Evolutionary conservation across 208 protist genomes (phyloP).

Genomic region (Trypanosoma rangeli): DNA sequence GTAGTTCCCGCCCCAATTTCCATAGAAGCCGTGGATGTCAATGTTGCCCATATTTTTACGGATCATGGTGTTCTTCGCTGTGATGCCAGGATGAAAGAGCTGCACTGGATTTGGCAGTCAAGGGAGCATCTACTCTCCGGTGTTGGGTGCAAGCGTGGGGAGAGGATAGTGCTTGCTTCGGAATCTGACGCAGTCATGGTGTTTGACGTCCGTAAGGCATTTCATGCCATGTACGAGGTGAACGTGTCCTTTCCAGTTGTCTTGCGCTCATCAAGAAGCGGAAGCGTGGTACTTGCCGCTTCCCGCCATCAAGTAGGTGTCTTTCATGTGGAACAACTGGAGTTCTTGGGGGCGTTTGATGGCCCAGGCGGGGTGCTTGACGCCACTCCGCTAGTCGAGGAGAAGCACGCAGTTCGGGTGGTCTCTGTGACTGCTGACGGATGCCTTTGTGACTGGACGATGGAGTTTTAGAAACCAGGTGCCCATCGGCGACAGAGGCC

Average conservation of each 20-base stretch:
- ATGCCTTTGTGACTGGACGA: constrained; percentile 12
- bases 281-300: constrained; percentile 13
- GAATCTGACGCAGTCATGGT: constrained; percentile 12
- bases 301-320: constrained; percentile 20
- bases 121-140: constrained; percentile 17
- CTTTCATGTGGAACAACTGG: constrained; percentile 14
- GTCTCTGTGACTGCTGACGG: constrained; percentile 17
- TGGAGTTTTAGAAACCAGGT: constrained; percentile 11
- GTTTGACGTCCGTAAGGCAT: constrained; percentile 6
- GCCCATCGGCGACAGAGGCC: no score
- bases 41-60: constrained; percentile 17
- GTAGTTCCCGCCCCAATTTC: constrained; percentile 18
- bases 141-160: constrained; percentile 7
- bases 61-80: constrained; percentile 8
- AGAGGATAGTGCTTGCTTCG: constrained; percentile 10
- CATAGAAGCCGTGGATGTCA: constrained; percentile 9
- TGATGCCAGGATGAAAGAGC: constrained; percentile 14
- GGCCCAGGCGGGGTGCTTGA: constrained; percentile 16
- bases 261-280: constrained; percentile 6
- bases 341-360: constrained; percentile 23
- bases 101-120: constrained; percentile 8
- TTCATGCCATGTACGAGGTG: constrained; percentile 6
- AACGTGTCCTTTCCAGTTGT: constrained; percentile 12
- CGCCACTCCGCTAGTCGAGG: constrained; percentile 8
- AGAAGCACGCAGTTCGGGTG: constrained; percentile 5